Evolutionary conservation across 106 monocot species (phyloP), one percentile per base, ranked within the genome.

Genomic region (Cymbidium sinense): DNA sequence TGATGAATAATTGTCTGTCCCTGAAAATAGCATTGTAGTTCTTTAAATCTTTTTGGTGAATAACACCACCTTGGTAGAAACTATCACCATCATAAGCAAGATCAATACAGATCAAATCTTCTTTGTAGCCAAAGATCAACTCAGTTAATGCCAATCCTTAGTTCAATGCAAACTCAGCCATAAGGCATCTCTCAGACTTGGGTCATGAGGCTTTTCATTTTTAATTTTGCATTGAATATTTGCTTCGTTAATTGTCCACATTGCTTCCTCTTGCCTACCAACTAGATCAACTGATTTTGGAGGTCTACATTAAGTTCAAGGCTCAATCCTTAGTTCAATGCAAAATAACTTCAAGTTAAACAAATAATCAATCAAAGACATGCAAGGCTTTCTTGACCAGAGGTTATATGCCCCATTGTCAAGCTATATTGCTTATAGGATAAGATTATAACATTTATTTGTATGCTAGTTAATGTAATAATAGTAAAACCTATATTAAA

Each of bases 161-260:
- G n/a, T 77, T 95, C 94, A 5, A 86, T 86, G 25, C 98, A 99
- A 92, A 77, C 78, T 76, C 21, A 99, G 80, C 92, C 94, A 99
- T 29, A 95, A 80, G 43, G 85, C 86, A 64, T 88, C 86, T 81
- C 77, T 85, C 34, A 51, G 65, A 70, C 76, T 80, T 70, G 83
- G 84, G 37, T 79, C 80, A 33, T 77, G 78, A 37, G 64, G 79
- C 76, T 80, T 83, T 82, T 84, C 83, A 50, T 82, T 79, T 23
- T 58, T 83, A 15, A 80, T 33, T 84, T 55, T 87, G 71, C 84
- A 87, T 11, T 74, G 75, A 33, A 82, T 73, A 34, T 90, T 85
- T 12, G 87, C 81, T 64, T 79, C 41, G 12, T 75, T 89, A 43
- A 95, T 83, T 71, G 86, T 51, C 50, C 58, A 78, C 34, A 92